Percentiles rank a stretch among this genome's conserved stretches.
These are phyloP conservation scores for Jackrogersella minutella DNA, from an alignment of 495 filamentous ascomycete genomes.

Conservation along the genomic window DNA sequence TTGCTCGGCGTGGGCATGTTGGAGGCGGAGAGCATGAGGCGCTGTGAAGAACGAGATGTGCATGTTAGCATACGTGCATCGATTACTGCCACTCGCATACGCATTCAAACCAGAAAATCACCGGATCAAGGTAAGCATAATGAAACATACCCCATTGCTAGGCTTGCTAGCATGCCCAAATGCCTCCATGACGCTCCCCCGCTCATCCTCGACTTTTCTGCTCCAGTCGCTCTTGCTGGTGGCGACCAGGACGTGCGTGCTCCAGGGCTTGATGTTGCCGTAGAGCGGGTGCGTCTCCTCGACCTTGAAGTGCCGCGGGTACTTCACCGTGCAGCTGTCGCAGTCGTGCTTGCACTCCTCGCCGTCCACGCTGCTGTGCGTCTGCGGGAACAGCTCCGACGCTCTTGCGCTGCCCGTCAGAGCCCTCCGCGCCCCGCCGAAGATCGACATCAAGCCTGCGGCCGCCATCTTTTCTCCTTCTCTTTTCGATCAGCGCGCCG, in stretches of 20 bases:
- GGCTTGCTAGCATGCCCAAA: conserved; percentile 69
- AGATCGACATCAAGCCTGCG: conserved; percentile 49
- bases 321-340: conserved; percentile 77
- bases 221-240: conserved; percentile 97
- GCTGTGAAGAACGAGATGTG: too few relatives aligned
- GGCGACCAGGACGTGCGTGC: conserved; percentile 88
- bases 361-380: conserved; percentile 76
- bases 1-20: conserved; percentile 82
- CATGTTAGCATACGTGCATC: not conserved
- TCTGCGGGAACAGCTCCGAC: conserved; percentile 69
- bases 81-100: not conserved
- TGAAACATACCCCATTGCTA: conserved; percentile 73
- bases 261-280: conserved; percentile 87
- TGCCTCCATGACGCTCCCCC: conserved; percentile 94
- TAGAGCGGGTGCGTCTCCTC: conserved; percentile 83
- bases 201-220: conserved; percentile 86
- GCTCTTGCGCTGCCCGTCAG: conserved; percentile 71
- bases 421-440: conserved; percentile 51
- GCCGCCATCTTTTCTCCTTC: conserved; percentile 39
- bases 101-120: not conserved
- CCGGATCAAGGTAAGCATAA: not conserved
- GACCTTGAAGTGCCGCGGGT: conserved; percentile 74
- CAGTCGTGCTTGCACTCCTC: conserved; percentile 93
- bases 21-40: conserved; percentile 90
- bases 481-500: not conserved